phyloP scores from a whole-genome alignment of 2,329 filamentous ascomycete species.

The Phaeophleospora eucalypticola region DNA sequence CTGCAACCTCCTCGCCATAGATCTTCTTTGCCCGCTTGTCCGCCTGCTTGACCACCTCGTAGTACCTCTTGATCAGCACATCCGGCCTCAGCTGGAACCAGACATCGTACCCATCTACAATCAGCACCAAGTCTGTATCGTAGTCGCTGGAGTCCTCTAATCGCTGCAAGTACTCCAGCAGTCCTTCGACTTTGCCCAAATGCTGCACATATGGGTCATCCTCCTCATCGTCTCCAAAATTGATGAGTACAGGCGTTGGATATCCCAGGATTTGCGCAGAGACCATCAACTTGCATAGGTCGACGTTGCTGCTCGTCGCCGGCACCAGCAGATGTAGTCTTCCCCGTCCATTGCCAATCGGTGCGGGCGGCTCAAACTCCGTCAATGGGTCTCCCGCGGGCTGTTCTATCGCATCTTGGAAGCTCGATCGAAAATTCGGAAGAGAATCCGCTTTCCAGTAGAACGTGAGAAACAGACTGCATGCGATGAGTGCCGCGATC shows the following conservation, averaged over 20 bases:
- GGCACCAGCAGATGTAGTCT: constrained; percentile 55
- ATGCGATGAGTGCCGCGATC: constrained; percentile 5
- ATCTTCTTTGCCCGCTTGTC: constrained; percentile 37
- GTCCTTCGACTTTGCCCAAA: constrained; percentile 43
- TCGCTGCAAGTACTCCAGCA: constrained; percentile 44
- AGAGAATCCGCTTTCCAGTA: not conserved
- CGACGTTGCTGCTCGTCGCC: constrained; percentile 43
- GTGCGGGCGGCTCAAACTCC: constrained; percentile 1
- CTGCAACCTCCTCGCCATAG: constrained; percentile 35
- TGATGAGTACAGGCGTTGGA: constrained; percentile 54
- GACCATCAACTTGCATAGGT: constrained; percentile 55
- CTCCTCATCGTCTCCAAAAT: constrained; percentile 36
- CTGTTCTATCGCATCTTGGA: not conserved
- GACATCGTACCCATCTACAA: constrained; percentile 60
- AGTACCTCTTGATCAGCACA: constrained; percentile 48
- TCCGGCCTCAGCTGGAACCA: constrained; percentile 63
- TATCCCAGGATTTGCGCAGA: constrained; percentile 58
- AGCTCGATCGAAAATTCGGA: not conserved
- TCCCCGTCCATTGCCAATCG: constrained; percentile 13
- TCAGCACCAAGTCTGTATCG: constrained; percentile 57
- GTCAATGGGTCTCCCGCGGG: not conserved
- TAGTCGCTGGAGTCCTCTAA: constrained; percentile 36
- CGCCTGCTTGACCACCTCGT: constrained; percentile 37
- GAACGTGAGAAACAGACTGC: not conserved
- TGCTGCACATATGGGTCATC: constrained; percentile 40